Conservation (phyloP, 1,284 basidiomycete genomes). For the Ustilago cynodontis region DNA sequence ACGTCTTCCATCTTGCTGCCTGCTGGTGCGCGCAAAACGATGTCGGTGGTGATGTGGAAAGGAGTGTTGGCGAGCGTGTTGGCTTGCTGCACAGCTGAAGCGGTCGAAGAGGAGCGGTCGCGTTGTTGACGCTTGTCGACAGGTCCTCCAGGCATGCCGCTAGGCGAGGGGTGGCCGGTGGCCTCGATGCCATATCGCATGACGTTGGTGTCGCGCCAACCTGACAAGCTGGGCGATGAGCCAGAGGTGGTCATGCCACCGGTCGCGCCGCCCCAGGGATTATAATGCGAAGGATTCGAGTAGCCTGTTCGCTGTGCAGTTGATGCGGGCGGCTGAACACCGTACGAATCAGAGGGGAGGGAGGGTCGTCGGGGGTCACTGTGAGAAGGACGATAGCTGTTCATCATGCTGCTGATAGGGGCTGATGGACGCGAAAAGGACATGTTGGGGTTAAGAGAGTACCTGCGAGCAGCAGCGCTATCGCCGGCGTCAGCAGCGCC, state of each 20-base stretch:
- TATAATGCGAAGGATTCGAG: constrained; percentile 24
- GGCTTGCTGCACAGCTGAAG: constrained; percentile 41
- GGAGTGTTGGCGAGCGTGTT: constrained; percentile 49
- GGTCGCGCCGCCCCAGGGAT: constrained; percentile 26
- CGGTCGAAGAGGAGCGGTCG: constrained; percentile 36
- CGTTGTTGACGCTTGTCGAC: constrained; percentile 46
- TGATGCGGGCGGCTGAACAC: constrained; percentile 23
- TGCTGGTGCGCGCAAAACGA: constrained; percentile 48
- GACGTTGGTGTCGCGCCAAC: constrained; percentile 33
- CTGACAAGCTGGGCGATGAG: constrained; percentile 29
- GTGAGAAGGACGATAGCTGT: constrained; percentile 38
- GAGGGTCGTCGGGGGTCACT: constrained; percentile 44
- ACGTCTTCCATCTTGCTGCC: constrained; percentile 58
- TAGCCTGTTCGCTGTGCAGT: constrained; percentile 21
- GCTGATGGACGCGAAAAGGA: constrained; percentile 46
- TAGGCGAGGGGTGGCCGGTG: constrained; percentile 31
- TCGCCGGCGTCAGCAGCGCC: constrained; percentile 22
- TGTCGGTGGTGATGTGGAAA: constrained; percentile 55
- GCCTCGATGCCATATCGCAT: constrained; percentile 38
- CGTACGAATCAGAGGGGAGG: constrained; percentile 39
- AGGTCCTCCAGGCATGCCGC: constrained; percentile 22
- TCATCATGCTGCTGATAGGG: constrained; percentile 45
- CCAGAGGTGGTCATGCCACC: constrained; percentile 21
- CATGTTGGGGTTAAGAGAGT: constrained; percentile 46
- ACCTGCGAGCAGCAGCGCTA: constrained; percentile 28